phyloP scores from a whole-genome alignment of 2,329 filamentous ascomycete species.

The Neonectria sp. region DNA sequence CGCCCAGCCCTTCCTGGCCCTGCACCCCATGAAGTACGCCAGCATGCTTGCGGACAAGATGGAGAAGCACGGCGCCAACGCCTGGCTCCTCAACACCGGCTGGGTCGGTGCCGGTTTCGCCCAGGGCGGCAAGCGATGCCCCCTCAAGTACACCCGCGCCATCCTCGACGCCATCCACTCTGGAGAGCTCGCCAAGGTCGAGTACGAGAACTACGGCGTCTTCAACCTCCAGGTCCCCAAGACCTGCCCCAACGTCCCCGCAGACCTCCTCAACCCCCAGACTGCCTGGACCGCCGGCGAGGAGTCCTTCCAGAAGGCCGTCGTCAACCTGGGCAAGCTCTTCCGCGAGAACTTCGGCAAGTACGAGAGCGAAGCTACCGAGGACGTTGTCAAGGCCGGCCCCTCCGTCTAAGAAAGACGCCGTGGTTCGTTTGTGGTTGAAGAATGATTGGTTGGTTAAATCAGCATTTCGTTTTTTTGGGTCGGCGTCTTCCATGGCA shows the following conservation, averaged over 20 bases:
- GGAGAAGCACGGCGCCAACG: constrained; percentile 92
- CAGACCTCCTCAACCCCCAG: constrained; percentile 94
- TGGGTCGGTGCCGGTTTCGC: constrained; percentile 94
- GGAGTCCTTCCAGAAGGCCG: constrained; percentile 88
- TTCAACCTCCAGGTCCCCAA: constrained; percentile 99
- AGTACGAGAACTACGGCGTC: constrained; percentile 95
- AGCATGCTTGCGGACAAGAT: constrained; percentile 99
- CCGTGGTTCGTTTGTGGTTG: constrained; percentile 1
- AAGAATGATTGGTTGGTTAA: constrained; percentile 36
- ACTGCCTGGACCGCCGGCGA: constrained; percentile 90
- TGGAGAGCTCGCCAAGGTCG: constrained; percentile 91
- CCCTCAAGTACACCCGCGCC: constrained; percentile 97
- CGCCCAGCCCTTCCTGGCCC: constrained; percentile 97
- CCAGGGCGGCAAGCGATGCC: constrained; percentile 96
- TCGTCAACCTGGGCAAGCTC: constrained; percentile 88
- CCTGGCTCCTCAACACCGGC: constrained; percentile 98
- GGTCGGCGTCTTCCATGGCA: constrained; percentile 49
- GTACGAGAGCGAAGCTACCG: constrained; percentile 87
- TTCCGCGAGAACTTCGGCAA: constrained; percentile 99
- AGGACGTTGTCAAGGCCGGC: constrained; percentile 81
- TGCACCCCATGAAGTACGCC: constrained; percentile 99
- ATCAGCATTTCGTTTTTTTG: constrained; percentile 45
- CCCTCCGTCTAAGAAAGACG: constrained; percentile 56
- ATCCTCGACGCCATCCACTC: constrained; percentile 99
- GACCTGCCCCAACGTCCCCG: constrained; percentile 88